These are phyloP conservation scores for Pisolithus microcarpus DNA, from an alignment of 768 basidiomycete species.

Conservation along the genomic window DNA sequence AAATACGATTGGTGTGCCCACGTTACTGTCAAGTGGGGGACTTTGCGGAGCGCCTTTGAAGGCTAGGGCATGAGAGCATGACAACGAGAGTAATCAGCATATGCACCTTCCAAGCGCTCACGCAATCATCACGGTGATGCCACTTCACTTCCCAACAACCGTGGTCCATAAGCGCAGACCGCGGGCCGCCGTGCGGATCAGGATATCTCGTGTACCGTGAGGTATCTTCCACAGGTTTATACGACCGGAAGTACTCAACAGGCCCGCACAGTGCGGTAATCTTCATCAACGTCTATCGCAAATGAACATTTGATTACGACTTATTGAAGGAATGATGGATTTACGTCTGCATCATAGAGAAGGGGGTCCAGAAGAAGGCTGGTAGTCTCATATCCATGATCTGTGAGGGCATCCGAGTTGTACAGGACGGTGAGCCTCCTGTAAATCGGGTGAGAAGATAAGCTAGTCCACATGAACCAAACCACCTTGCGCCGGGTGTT, in stretches of 20 bases:
- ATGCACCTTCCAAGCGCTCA: constrained; percentile 62
- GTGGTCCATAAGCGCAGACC: constrained; percentile 48
- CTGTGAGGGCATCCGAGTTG: constrained; percentile 44
- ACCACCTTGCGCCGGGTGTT: constrained; percentile 46
- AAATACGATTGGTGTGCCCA: constrained; percentile 64
- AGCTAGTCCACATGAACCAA: not conserved
- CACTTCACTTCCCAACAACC: constrained; percentile 76
- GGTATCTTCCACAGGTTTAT: constrained; percentile 14
- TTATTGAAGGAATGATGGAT: constrained; percentile 6
- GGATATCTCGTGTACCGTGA: constrained; percentile 26
- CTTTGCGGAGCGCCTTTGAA: constrained; percentile 54
- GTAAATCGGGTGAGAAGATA: not conserved
- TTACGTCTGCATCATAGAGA: constrained; percentile 52
- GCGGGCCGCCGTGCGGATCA: constrained; percentile 50
- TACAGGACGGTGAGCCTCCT: constrained; percentile 43
- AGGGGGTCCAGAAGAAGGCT: constrained; percentile 50
- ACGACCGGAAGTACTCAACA: constrained; percentile 48
- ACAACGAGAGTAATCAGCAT: not conserved
- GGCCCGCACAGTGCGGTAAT: constrained; percentile 57
- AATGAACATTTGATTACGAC: constrained; percentile 4
- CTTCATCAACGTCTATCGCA: constrained; percentile 40
- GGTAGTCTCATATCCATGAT: constrained; percentile 9
- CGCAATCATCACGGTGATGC: constrained; percentile 68
- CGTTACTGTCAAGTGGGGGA: constrained; percentile 67
- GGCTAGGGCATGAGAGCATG: not conserved